Percentiles rank a stretch among this genome's conserved stretches.
Conservation (phyloP, 306 rosid species). For the Neltuma alba region DNA sequence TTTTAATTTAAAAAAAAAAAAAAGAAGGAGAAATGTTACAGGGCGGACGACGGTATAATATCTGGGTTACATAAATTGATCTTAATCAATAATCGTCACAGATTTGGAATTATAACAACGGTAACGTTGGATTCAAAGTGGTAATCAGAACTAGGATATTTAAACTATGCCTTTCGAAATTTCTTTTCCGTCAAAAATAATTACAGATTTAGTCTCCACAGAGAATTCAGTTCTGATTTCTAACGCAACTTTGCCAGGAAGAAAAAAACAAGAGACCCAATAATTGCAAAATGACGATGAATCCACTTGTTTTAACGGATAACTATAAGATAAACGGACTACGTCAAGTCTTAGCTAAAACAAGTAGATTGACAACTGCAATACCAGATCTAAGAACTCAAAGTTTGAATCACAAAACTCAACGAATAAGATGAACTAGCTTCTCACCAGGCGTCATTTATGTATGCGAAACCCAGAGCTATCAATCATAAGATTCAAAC, state of each 20-base stretch:
- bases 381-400: slow-evolving; percentile 26
- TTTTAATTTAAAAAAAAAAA: background rate
- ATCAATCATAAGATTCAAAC: background rate
- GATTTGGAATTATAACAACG: slow-evolving; percentile 3
- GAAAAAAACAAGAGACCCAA: background rate
- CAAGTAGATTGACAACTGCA: no score
- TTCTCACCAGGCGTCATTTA: slow-evolving; percentile 4
- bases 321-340: background rate
- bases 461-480: background rate
- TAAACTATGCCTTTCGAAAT: background rate
- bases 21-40: background rate
- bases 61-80: background rate
- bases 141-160: slow-evolving; percentile 17
- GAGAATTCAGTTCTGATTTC: background rate
- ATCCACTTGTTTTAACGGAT: background rate
- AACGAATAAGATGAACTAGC: slow-evolving; percentile 9
- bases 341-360: background rate
- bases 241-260: background rate
- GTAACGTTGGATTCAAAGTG: slow-evolving; percentile 12
- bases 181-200: background rate
- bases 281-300: background rate
- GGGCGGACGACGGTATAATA: background rate
- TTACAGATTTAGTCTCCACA: background rate
- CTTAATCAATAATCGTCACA: no score
- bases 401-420: background rate